Base-by-base conservation (phyloP, 129 eudicot genomes). In the Pittosporum tobira region DNA sequence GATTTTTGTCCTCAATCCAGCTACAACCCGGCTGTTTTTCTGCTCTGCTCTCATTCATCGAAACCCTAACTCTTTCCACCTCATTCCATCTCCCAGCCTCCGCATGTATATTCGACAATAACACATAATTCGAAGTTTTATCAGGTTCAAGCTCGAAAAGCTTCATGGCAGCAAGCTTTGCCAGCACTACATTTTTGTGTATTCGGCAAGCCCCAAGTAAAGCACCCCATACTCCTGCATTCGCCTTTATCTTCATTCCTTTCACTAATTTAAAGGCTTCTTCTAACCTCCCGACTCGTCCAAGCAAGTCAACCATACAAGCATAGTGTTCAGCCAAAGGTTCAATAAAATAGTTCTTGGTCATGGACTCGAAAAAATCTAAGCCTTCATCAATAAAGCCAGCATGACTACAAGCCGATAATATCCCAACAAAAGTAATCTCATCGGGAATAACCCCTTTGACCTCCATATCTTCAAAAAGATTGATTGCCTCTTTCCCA, bases 201-300 rank as follows among this genome's bases (percentile, higher is more conserved):
- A 44, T 51, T 31, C 77, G 76, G 34, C 74, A 74, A 7, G 77
- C 84, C 14, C 67, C 63, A 8, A 78, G 74, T 52, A 82, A 63
- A 40, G 84, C 81, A 65, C 88, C 88, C 84, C 88, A 82, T 55
- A 78, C 64, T 46, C 79, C 79, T 13, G 75, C 81, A 51, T 57
- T 74, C 22, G 55, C 61, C 28, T 57, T 71, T 11, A 42, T 40
- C 65, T 82, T 65, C 70, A 82, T 74, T 70, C 65, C 69, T 28
- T 26, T 58, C 23, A 65, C 73, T 65, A 82, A 38, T 21, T 43
- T 53, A 19, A 78, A 66, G 21, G 84, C 84, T 45, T 61, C 75
- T 57, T 74, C 79, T 59, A 73, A 55, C 71, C 72, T 59, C 66
- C 88, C 84, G 48, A 81, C 84, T 56, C 79, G 78, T 20, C 79